These are phyloP conservation scores for Termitomyces sp. DNA, from an alignment of 768 basidiomycete genomes.

Conservation along the genomic window DNA sequence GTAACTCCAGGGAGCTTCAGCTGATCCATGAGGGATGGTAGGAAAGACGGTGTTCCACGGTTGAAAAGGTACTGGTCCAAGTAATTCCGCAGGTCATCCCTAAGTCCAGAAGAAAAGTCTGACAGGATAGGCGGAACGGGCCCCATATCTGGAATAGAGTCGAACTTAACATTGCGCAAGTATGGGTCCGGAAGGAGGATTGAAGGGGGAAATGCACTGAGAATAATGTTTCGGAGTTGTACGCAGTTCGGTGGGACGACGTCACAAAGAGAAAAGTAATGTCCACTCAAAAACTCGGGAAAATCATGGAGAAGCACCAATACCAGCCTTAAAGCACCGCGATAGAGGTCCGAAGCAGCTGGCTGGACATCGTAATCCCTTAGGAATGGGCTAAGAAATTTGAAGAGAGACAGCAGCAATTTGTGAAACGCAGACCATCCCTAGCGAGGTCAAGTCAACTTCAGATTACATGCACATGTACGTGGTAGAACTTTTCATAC, in stretches of 20 bases:
- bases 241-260: slow-evolving; percentile 90
- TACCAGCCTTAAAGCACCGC: slow-evolving; percentile 84
- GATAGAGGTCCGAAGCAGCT: slow-evolving; percentile 83
- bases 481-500: slow-evolving; percentile 28
- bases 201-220: slow-evolving; percentile 88
- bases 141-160: slow-evolving; percentile 83
- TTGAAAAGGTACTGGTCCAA: slow-evolving; percentile 85
- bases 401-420: slow-evolving; percentile 87
- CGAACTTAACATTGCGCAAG: slow-evolving; percentile 67
- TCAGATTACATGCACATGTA: background rate
- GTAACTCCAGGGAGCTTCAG: slow-evolving; percentile 47
- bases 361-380: slow-evolving; percentile 74
- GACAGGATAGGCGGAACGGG: slow-evolving; percentile 87
- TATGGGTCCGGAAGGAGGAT: slow-evolving; percentile 84
- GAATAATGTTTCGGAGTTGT: slow-evolving; percentile 93
- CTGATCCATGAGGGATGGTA: slow-evolving; percentile 74
- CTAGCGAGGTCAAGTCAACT: slow-evolving; percentile 27
- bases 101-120: slow-evolving; percentile 83
- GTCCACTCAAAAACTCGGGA: slow-evolving; percentile 96
- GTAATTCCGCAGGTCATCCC: slow-evolving; percentile 68
- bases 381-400: slow-evolving; percentile 90
- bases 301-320: slow-evolving; percentile 97
- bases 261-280: slow-evolving; percentile 94
- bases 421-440: slow-evolving; percentile 98
- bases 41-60: slow-evolving; percentile 67